Evolutionary conservation across 2,329 filamentous ascomycete species (phyloP).

Genomic region (Trichoderma semiorbis): DNA sequence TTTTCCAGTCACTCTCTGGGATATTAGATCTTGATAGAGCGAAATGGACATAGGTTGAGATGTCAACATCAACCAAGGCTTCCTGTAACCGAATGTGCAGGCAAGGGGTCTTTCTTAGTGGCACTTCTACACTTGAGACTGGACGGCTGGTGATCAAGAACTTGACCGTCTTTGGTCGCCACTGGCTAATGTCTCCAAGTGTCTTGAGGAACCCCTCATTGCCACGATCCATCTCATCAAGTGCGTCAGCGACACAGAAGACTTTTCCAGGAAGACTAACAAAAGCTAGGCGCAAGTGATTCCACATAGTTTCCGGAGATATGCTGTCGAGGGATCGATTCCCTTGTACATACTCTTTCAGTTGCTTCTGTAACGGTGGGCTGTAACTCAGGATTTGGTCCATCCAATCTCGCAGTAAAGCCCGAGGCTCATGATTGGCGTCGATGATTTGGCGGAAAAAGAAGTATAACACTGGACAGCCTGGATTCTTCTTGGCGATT

Average conservation of each 20-base stretch:
- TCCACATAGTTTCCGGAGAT: constrained; percentile 30
- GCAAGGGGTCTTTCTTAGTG: constrained; percentile 26
- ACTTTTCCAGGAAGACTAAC: constrained; percentile 24
- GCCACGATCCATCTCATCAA: constrained; percentile 45
- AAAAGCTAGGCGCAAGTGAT: constrained; percentile 28
- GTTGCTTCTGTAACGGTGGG: constrained; percentile 27
- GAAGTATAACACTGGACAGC: constrained; percentile 34
- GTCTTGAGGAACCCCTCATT: constrained; percentile 31
- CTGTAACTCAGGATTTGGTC: constrained; percentile 33
- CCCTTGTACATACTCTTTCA: constrained; percentile 21
- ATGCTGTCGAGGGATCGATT: background rate
- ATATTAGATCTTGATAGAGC: constrained; percentile 20
- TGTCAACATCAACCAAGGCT: constrained; percentile 37
- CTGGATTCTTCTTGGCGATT: constrained; percentile 11
- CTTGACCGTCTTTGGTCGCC: constrained; percentile 35
- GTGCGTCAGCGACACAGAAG: constrained; percentile 41
- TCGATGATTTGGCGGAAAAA: constrained; percentile 40
- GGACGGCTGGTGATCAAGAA: constrained; percentile 43
- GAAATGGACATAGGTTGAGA: constrained; percentile 34
- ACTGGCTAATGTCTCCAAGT: constrained; percentile 32
- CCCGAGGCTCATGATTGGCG: constrained; percentile 31
- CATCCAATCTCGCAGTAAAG: constrained; percentile 35
- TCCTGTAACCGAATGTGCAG: constrained; percentile 36
- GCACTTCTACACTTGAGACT: constrained; percentile 27
- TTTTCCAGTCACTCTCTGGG: constrained; percentile 17